These are phyloP conservation scores for Adansonia rubrostipa DNA, from an alignment of 441 rosid species.

Conservation along the genomic window DNA sequence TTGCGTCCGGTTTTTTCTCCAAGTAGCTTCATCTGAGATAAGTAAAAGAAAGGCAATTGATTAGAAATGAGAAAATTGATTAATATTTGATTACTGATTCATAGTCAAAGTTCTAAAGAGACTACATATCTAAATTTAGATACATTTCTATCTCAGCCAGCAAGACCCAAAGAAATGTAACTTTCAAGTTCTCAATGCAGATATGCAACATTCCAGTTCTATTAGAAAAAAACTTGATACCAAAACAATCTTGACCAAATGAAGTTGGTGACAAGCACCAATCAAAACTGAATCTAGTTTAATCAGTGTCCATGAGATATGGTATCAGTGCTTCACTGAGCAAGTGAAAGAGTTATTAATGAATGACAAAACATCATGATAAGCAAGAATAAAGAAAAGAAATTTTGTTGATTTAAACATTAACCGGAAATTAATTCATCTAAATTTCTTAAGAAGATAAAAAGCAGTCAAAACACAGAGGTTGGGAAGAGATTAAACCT, in stretches of 20 bases:
- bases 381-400: neutral
- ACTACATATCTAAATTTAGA: slow-evolving; percentile 15
- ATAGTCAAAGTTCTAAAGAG: slow-evolving; percentile 5
- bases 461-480: slow-evolving; percentile 1
- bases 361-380: neutral
- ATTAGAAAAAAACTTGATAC: slow-evolving; percentile 11
- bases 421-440: neutral
- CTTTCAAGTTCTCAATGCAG: neutral
- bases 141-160: slow-evolving; percentile 1
- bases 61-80: slow-evolving; percentile 19
- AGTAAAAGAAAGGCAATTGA: slow-evolving; percentile 25
- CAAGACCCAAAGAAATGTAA: neutral
- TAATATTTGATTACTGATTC: slow-evolving; percentile 3
- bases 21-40: slow-evolving; percentile 75
- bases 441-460: slow-evolving; percentile 13
- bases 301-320: neutral
- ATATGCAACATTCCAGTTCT: slow-evolving; percentile 9
- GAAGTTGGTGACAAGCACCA: neutral
- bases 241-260: neutral
- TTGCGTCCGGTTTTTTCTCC: slow-evolving; percentile 96
- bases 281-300: neutral
- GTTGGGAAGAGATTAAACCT: slow-evolving; percentile 51
- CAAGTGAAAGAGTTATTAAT: neutral
- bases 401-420: neutral
- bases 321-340: neutral